These are phyloP conservation scores for Anthostomella pinea DNA, from an alignment of 2,329 filamentous ascomycete species.

Conservation along the genomic window DNA sequence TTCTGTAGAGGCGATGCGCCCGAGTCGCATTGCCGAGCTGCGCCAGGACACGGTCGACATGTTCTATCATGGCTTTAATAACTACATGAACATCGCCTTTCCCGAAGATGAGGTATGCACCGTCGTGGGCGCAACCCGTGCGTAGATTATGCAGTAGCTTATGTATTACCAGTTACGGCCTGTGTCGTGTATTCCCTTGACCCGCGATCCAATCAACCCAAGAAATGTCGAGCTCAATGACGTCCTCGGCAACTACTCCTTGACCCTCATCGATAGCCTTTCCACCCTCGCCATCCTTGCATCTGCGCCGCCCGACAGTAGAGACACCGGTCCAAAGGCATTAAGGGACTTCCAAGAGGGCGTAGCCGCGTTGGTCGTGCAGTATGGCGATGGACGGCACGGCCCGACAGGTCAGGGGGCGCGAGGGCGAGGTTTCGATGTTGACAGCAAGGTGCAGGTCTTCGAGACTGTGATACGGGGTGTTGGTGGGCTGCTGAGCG, in stretches of 20 bases:
- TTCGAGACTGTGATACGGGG: conserved; percentile 97
- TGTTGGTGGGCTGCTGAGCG: conserved; percentile 84
- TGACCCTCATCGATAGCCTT: conserved; percentile 92
- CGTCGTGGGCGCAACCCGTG: conserved; percentile 1
- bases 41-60: conserved; percentile 67
- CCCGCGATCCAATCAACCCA: conserved; percentile 76
- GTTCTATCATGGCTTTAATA: conserved; percentile 96
- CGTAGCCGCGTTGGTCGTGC: conserved; percentile 68
- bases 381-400: conserved; percentile 81
- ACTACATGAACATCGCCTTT: conserved; percentile 91
- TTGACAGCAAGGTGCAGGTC: conserved; percentile 97
- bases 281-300: conserved; percentile 92
- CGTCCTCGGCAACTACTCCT: conserved; percentile 92
- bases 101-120: conserved; percentile 78
- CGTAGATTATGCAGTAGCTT: conserved; percentile 19
- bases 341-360: conserved; percentile 76
- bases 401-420: conserved; percentile 67
- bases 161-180: conserved; percentile 64
- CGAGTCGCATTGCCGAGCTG: conserved; percentile 52
- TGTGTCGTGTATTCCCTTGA: conserved; percentile 78
- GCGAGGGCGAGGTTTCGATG: conserved; percentile 78
- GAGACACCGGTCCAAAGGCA: conserved; percentile 56
- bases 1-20: conserved; percentile 48
- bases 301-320: conserved; percentile 61
- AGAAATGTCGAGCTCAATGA: conserved; percentile 87